phyloP scores from a whole-genome alignment of 441 rosid genomes.

The Erodium trifolium region DNA sequence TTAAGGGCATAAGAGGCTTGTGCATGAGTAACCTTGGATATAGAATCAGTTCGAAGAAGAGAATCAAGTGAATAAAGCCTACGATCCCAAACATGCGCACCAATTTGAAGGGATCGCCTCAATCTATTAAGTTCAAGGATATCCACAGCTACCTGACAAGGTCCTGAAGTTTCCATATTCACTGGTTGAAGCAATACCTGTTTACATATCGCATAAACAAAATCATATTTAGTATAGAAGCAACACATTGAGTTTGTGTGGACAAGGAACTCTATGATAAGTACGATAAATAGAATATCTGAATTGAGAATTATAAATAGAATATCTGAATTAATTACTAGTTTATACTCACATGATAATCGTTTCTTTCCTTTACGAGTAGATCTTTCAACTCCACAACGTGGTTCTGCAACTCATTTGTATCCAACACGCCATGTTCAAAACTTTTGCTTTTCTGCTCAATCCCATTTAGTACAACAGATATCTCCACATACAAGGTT shows the following conservation, averaged over 20 bases:
- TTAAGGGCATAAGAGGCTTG: slow-evolving; percentile 40
- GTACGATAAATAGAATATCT: slow-evolving; percentile 8
- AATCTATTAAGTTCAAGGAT: slow-evolving; percentile 75
- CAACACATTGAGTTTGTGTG: slow-evolving; percentile 10
- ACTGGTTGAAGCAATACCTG: slow-evolving; percentile 64
- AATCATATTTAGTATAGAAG: background rate
- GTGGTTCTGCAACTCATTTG: slow-evolving; percentile 39
- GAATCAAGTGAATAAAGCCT: slow-evolving; percentile 58
- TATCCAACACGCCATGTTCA: slow-evolving; percentile 38
- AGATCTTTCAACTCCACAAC: slow-evolving; percentile 56
- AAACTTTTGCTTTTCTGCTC: slow-evolving; percentile 44
- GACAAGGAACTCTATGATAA: background rate
- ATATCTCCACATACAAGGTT: slow-evolving; percentile 53
- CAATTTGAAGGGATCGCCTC: slow-evolving; percentile 72
- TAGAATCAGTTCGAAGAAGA: slow-evolving; percentile 41
- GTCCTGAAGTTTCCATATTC: slow-evolving; percentile 42
- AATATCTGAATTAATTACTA: slow-evolving; percentile 4
- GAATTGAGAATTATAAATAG: slow-evolving; percentile 9
- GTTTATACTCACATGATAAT: slow-evolving; percentile 47
- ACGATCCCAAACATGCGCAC: slow-evolving; percentile 85
- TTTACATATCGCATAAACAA: background rate
- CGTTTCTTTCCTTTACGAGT: slow-evolving; percentile 52
- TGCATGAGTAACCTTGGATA: slow-evolving; percentile 30
- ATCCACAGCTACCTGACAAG: slow-evolving; percentile 56
- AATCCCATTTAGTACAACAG: slow-evolving; percentile 44